A percentile compares a stretch with the other conserved stretches of the same genome.
Evolutionary conservation across 2,329 filamentous ascomycete genomes (phyloP).

Genomic region (Colletotrichum sp.): DNA sequence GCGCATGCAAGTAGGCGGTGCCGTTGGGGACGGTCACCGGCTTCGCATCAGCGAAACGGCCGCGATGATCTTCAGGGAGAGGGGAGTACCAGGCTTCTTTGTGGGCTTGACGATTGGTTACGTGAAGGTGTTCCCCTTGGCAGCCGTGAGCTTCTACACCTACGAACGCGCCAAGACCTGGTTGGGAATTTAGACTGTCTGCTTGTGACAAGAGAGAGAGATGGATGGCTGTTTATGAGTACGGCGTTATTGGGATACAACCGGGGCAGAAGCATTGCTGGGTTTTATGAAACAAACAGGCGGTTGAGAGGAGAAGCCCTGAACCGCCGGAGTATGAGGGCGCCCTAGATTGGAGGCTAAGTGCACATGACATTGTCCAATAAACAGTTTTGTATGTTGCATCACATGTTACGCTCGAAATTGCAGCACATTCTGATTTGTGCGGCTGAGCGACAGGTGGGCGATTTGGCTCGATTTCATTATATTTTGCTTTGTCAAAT

Average conservation of each 20-base stretch:
- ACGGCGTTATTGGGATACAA: slow-evolving; percentile 16
- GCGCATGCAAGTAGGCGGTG: slow-evolving; percentile 95
- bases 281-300: slow-evolving; percentile 5
- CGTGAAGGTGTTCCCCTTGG: slow-evolving; percentile 91
- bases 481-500: not conserved
- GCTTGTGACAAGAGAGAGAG: not conserved
- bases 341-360: slow-evolving; percentile 10
- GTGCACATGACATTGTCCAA: slow-evolving; percentile 9
- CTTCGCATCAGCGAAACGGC: slow-evolving; percentile 82
- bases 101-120: slow-evolving; percentile 95
- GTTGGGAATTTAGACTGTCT: slow-evolving; percentile 62
- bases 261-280: slow-evolving; percentile 15
- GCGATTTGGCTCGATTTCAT: not conserved
- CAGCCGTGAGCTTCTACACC: slow-evolving; percentile 71
- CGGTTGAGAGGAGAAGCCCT: not conserved
- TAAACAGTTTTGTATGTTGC: not conserved
- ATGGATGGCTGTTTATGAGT: not conserved
- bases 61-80: slow-evolving; percentile 74
- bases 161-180: slow-evolving; percentile 68
- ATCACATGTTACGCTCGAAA: not conserved
- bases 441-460: not conserved
- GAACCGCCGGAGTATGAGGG: not conserved
- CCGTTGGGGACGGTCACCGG: slow-evolving; percentile 86
- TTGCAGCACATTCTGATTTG: not conserved
- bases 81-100: slow-evolving; percentile 83